Evolutionary conservation across 768 basidiomycete genomes (phyloP), one percentile per base, ranked within the genome.

Genomic region (Suillus luteus): DNA sequence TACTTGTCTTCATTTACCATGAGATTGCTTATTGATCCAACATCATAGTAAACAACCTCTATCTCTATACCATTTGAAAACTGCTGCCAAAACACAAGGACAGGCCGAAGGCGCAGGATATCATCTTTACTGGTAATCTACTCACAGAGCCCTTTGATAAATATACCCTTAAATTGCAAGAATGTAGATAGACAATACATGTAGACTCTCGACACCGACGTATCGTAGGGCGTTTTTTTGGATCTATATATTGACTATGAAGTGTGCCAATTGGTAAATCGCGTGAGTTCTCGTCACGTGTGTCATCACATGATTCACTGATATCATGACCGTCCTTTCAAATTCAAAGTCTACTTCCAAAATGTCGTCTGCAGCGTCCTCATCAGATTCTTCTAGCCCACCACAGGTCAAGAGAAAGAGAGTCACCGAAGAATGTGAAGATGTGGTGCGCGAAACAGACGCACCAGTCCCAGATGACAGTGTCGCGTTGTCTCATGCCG

Each of bases 401-500:
- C 73, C 71, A 38, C 64, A 65, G 33, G 71, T 64, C 63, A 78
- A 70, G 68, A 67, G 68, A 65, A 72, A 65, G 61, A 63, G 58
- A 55, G 48, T 59, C 33, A 17, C 48, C 31, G 68, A 72, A 17
- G 60, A 63, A 40, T 70, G 74, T 15, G 65, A 37, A 22, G 66
- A 70, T 63, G 65, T 33, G 64, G 73, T n/a, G 62, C 69, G 31
- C 62, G 66, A 33, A 40, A 54, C 57, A 58, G 55, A 52, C 11
- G 11, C 58, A 51, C 62, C 63, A 5, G 17, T 54, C 8, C 35
- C 46, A 10, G 65, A 65, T 17, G 82, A 86, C 12, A 75, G 70
- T 19, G 81, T 81, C 24, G 88, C 85, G 7, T 82, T 93, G 62
- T 94, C 92, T 3, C 92, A 93, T 74, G 89, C 89, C 7, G 89